phyloP scores from a whole-genome alignment of 768 basidiomycete species.

The Termitomyces sp. region DNA sequence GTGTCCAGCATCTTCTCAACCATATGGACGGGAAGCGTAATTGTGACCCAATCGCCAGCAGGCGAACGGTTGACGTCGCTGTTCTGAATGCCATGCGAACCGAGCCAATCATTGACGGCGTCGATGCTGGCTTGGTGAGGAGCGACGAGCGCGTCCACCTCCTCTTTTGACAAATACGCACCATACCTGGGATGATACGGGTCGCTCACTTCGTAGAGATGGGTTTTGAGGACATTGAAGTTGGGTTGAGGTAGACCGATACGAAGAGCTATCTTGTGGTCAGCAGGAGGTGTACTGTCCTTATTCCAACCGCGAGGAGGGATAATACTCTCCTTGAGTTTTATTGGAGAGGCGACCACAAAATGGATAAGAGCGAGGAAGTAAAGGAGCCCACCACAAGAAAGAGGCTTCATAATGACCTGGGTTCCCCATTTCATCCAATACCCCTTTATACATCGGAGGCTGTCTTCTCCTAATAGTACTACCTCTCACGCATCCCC shows the following conservation, averaged over 20 bases:
- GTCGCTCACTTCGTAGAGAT: conserved; percentile 52
- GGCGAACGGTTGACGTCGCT: conserved; percentile 45
- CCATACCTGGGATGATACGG: conserved; percentile 49
- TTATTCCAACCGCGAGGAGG: conserved; percentile 47
- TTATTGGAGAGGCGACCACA: conserved; percentile 11
- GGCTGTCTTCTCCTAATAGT: background rate
- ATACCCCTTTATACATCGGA: background rate
- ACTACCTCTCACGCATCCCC: background rate
- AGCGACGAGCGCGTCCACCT: conserved; percentile 58
- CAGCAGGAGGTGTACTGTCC: conserved; percentile 35
- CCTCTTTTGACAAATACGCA: conserved; percentile 55
- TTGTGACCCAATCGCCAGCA: conserved; percentile 62
- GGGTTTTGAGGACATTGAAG: conserved; percentile 41
- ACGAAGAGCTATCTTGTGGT: conserved; percentile 48
- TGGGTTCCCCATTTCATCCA: background rate
- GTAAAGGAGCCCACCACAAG: conserved; percentile 2
- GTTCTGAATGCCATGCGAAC: conserved; percentile 45
- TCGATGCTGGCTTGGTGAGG: conserved; percentile 53
- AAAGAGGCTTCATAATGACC: conserved; percentile 7
- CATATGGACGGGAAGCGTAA: conserved; percentile 49
- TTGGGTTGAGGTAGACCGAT: conserved; percentile 52
- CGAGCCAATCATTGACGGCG: conserved; percentile 57
- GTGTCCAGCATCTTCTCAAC: conserved; percentile 70
- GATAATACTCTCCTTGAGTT: conserved; percentile 27
- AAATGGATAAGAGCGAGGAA: conserved; percentile 8